Percentiles rank a stretch among this genome's conserved stretches.
phyloP scores from a whole-genome alignment of 305 asterid species.

The Rubia tinctorum region DNA sequence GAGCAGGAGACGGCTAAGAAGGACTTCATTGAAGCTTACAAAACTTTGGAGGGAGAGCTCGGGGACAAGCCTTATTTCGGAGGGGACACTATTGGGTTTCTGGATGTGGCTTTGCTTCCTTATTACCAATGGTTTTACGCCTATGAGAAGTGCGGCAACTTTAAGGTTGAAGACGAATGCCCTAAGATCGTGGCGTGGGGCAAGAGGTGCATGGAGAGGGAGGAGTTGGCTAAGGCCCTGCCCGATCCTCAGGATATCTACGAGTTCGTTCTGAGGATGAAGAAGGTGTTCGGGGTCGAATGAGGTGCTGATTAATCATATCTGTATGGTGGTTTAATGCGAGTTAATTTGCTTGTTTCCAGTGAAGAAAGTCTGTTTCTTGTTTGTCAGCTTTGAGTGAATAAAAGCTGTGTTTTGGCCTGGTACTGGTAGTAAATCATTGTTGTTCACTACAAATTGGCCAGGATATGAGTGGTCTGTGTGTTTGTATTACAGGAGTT shows the following conservation, averaged over 20 bases:
- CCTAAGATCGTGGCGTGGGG: conserved; percentile 28
- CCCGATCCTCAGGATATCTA: conserved; percentile 4
- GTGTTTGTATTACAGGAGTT: not conserved
- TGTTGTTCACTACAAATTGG: conserved; percentile 1
- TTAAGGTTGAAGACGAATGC: conserved; percentile 21
- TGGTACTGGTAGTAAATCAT: conserved; percentile 1
- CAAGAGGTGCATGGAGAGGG: conserved; percentile 24
- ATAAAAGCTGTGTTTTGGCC: not conserved
- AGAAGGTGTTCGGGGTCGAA: conserved; percentile 11
- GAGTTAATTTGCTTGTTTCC: not conserved
- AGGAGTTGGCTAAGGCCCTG: conserved; percentile 18
- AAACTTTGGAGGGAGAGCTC: conserved; percentile 22
- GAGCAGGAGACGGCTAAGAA: conserved; percentile 19
- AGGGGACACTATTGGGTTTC: conserved; percentile 16
- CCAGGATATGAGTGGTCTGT: not conserved
- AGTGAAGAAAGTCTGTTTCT: not conserved
- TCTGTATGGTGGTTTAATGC: not conserved
- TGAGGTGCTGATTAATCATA: not conserved
- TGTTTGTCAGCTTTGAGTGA: not conserved
- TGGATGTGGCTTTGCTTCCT: conserved; percentile 21
- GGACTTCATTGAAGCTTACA: conserved; percentile 19
- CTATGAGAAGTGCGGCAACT: conserved; percentile 19
- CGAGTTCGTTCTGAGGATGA: conserved; percentile 11
- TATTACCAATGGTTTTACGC: conserved; percentile 23
- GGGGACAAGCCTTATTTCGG: conserved; percentile 27